phyloP scores from a whole-genome alignment of 116 monocot genomes.

The Posidonia oceanica region DNA sequence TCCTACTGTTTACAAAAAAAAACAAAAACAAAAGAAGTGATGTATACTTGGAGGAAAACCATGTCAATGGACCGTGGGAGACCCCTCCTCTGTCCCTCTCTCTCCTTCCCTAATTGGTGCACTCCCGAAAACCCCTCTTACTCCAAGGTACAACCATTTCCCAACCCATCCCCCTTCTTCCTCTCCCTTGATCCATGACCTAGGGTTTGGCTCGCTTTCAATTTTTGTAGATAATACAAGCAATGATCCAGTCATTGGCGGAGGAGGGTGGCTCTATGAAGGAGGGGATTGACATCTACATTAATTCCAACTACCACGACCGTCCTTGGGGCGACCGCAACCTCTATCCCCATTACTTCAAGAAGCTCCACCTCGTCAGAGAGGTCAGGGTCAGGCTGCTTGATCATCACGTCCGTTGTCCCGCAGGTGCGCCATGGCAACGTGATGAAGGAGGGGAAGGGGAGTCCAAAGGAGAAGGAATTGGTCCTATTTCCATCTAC shows the following conservation, averaged over 20 bases:
- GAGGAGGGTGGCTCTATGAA: conserved; percentile 4
- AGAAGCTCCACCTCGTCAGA: neutral
- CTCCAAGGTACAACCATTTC: conserved; percentile 1
- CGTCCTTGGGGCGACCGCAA: conserved; percentile 13
- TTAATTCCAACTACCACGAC: conserved; percentile 3
- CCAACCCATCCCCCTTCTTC: neutral
- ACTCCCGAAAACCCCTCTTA: conserved; percentile 10
- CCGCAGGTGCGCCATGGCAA: neutral
- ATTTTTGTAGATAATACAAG: conserved; percentile 11
- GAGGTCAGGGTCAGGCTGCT: conserved; percentile 1
- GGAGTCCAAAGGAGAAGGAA: neutral
- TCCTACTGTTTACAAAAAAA: no score
- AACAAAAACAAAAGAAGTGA: no score
- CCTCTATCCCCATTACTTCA: conserved; percentile 14
- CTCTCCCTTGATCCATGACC: neutral
- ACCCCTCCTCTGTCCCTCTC: neutral
- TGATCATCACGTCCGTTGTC: neutral
- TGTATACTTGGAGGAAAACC: no score
- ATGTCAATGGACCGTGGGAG: no score
- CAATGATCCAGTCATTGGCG: neutral
- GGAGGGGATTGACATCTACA: conserved; percentile 6
- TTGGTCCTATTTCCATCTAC: no score
- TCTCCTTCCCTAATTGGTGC: neutral
- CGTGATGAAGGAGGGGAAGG: neutral
- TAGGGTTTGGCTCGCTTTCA: neutral